These are phyloP conservation scores for Apophysomyces elegans DNA, from an alignment of 371 early-diverging fungal species.

Conservation along the genomic window DNA sequence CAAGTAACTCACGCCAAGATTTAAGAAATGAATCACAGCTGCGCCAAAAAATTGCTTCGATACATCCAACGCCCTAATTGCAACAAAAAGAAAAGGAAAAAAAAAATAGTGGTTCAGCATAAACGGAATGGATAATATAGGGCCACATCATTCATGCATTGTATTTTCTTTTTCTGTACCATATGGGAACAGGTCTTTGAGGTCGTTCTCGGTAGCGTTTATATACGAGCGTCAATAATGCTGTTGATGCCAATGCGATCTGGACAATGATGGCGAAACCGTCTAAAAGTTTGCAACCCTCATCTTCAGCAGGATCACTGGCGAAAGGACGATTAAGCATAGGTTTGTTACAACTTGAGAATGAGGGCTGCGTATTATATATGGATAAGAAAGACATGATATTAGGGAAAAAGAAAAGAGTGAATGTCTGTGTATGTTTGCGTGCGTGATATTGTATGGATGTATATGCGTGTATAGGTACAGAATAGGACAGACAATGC, in stretches of 20 bases:
- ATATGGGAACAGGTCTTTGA: slow-evolving; percentile 60
- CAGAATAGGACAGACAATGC: neutral
- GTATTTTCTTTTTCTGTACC: slow-evolving; percentile 31
- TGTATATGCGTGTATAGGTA: neutral
- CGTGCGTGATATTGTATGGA: no score
- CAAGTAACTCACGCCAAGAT: slow-evolving; percentile 56
- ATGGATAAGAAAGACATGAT: slow-evolving; percentile 6
- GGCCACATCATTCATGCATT: no score
- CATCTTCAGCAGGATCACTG: slow-evolving; percentile 10
- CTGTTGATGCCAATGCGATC: slow-evolving; percentile 54
- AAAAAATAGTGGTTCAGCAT: neutral
- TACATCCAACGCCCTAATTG: slow-evolving; percentile 60
- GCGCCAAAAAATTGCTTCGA: slow-evolving; percentile 69
- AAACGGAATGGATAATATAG: no score
- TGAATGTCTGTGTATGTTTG: neutral
- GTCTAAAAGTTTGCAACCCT: slow-evolving; percentile 58
- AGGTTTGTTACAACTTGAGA: neutral
- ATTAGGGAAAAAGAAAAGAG: neutral
- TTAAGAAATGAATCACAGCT: slow-evolving; percentile 61
- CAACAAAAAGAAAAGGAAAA: slow-evolving; percentile 9
- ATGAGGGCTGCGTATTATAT: neutral
- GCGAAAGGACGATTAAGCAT: neutral
- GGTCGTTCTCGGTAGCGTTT: slow-evolving; percentile 66
- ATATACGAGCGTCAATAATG: slow-evolving; percentile 57
- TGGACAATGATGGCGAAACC: slow-evolving; percentile 67